Evolutionary conservation across 2,329 filamentous ascomycete genomes (phyloP).

Genomic region (Cladophialophora exuberans): DNA sequence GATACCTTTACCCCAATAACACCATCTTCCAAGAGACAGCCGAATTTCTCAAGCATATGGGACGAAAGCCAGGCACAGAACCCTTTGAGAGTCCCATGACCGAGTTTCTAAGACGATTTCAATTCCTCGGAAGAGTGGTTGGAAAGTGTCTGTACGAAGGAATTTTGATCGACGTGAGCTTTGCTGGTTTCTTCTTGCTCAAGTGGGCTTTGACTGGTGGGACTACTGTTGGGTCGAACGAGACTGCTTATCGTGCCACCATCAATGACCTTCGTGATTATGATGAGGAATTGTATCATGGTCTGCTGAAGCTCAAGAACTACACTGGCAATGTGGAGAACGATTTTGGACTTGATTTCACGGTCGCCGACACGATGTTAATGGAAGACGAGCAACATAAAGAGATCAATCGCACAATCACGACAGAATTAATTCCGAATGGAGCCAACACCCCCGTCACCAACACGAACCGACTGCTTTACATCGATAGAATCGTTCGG

Average conservation of each 20-base stretch:
- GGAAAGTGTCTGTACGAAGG: constrained; percentile 98
- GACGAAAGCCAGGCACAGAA: constrained; percentile 56
- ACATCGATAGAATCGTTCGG: constrained; percentile 87
- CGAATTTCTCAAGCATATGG: constrained; percentile 53
- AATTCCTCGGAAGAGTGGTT: constrained; percentile 89
- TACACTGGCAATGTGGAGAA: constrained; percentile 63
- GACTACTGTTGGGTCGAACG: constrained; percentile 63
- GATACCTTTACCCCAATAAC: constrained; percentile 87
- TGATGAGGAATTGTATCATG: constrained; percentile 87
- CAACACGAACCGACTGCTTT: constrained; percentile 90
- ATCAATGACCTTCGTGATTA: constrained; percentile 93
- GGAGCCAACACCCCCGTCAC: constrained; percentile 80
- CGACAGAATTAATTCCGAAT: constrained; percentile 73
- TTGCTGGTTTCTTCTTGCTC: constrained; percentile 92
- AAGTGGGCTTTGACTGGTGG: constrained; percentile 86
- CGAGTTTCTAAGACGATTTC: constrained; percentile 73
- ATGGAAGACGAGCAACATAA: constrained; percentile 38
- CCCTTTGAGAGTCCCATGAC: constrained; percentile 62
- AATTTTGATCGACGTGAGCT: constrained; percentile 88
- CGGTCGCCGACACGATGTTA: constrained; percentile 70
- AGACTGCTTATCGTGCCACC: constrained; percentile 80
- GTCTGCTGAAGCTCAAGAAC: constrained; percentile 59
- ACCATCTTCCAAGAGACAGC: constrained; percentile 71
- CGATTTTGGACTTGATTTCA: constrained; percentile 84
- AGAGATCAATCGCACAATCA: constrained; percentile 62